phyloP scores from a whole-genome alignment of 257 asterid species.

The Anisodus tanguticus region DNA sequence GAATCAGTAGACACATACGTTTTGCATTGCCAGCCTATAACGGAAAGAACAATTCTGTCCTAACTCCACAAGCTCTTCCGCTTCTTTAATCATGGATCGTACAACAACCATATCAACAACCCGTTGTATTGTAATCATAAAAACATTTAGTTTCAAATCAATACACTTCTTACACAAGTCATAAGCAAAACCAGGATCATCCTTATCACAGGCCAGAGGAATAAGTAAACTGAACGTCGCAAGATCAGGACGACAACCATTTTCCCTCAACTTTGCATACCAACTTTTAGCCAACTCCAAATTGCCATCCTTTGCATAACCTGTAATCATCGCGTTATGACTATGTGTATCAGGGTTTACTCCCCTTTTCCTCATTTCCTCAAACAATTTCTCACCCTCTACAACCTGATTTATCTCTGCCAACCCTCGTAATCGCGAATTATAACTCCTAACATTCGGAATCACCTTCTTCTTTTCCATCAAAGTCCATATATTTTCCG shows the following conservation, averaged over 20 bases:
- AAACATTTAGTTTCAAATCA: neutral
- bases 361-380: constrained; percentile 5
- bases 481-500: neutral
- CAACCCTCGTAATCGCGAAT: neutral
- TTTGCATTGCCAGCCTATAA: neutral
- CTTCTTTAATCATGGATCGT: neutral
- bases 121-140: neutral
- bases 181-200: neutral
- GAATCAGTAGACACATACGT: neutral
- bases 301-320: neutral
- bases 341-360: neutral
- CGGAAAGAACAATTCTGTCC: neutral
- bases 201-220: neutral
- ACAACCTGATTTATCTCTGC: neutral
- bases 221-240: neutral
- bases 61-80: neutral
- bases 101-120: neutral
- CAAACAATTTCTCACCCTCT: neutral
- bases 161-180: neutral
- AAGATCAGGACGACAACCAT: neutral
- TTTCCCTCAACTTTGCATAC: neutral
- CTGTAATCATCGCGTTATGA: neutral
- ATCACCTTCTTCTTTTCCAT: constrained; percentile 14
- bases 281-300: neutral
- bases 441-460: constrained; percentile 14